Evolutionary conservation across 306 rosid species (phyloP), one percentile per base, ranked within the genome.

Genomic region (Acmispon strigosus): DNA sequence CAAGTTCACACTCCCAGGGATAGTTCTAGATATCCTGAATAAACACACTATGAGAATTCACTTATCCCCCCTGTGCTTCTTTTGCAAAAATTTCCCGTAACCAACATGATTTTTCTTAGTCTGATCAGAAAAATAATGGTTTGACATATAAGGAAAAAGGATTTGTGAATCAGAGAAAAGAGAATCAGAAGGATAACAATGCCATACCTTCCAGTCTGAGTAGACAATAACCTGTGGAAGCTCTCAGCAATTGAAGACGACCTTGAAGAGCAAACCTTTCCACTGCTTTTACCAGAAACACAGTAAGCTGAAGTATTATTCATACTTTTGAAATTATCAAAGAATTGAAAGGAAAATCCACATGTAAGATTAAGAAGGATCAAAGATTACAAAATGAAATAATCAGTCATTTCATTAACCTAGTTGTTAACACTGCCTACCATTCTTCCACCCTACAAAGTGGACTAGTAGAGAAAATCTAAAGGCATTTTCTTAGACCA

Each of bases 141-240:
- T 27, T 52, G 36, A 19, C 16, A 14, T 17, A 29, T 5, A 37
- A 63, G 29, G 2, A n/a, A 47, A 53, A 44, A n/a, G n/a, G n/a
- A n/a, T n/a, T n/a, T 9, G 29, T 34, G 41, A 77, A 32, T 22
- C 37, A 20, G 44, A 57, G 44, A 44, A 6, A 15, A 12, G 16
- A 36, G 44, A 41, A 24, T 19, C 17, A 20, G 17, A 69, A 17
- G 48, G 11, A 32, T 51, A 66, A 67, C 8, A 27, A 44, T 44
- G 48, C 22, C 78, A 43, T 20, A 87, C 90, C 89, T 81, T 49
- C 3, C 61, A 11, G 81, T 17, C 78, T 77, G 87, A 39, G 82
- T 74, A 39, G 88, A 86, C 62, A 74, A 77, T 10, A 72, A 70
- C 70, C 88, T 82, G 73, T 48, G 63, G 86, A 86, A 87, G 68